Percentiles rank a stretch among this genome's conserved stretches.
phyloP scores from a whole-genome alignment of 1,284 basidiomycete species.

The Fistulina hepatica region DNA sequence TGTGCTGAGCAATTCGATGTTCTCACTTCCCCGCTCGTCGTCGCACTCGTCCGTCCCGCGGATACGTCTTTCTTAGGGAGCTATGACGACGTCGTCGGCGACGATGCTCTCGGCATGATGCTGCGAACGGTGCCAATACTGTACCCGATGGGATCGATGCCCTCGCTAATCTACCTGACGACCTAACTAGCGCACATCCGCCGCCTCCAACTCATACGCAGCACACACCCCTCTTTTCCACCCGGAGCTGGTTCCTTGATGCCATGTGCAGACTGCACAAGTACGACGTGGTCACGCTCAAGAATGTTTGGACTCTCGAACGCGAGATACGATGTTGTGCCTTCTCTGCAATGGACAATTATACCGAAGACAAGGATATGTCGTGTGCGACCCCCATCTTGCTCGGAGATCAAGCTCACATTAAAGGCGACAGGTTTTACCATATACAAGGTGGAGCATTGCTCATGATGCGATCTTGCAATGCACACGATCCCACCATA shows the following conservation, averaged over 20 bases:
- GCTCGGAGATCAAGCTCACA: no score
- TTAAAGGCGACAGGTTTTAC: no score
- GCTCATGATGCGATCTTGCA: no score
- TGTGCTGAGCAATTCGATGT: conserved; percentile 25
- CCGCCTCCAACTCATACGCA: no score
- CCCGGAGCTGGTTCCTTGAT: conserved; percentile 35
- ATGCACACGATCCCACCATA: no score
- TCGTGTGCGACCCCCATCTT: no score
- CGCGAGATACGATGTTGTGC: conserved; percentile 33
- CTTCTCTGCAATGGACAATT: conserved; percentile 36
- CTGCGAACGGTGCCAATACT: conserved; percentile 31
- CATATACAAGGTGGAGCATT: no score
- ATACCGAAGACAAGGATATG: conserved; percentile 32
- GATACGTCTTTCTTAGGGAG: conserved; percentile 29
- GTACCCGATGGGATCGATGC: conserved; percentile 16
- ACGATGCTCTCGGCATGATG: conserved; percentile 29
- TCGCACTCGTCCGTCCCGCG: conserved; percentile 31
- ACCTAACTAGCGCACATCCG: no score
- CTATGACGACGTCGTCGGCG: conserved; percentile 31
- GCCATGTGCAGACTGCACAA: conserved; percentile 34
- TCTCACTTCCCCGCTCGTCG: conserved; percentile 28
- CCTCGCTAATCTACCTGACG: no score
- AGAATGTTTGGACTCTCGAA: conserved; percentile 35
- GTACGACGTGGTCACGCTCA: conserved; percentile 33
- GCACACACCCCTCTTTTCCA: conserved; percentile 28